Base-by-base conservation (phyloP, 2,329 filamentous ascomycete species). In the Colletotrichum sidae region DNA sequence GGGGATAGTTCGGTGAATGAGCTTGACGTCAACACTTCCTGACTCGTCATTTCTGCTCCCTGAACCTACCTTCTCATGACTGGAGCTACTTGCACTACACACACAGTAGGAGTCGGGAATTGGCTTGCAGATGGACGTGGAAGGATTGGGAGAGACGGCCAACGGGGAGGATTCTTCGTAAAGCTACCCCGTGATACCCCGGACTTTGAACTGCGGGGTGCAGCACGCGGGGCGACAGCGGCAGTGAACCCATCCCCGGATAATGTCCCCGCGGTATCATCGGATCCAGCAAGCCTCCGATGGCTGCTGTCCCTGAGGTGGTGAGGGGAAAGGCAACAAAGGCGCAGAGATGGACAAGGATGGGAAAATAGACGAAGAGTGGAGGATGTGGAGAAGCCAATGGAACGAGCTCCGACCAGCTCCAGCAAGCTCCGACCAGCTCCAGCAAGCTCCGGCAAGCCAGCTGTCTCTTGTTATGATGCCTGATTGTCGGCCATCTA, bases 191-290 rank as follows among this genome's bases (percentile, higher is more conserved):
- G 49, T 66, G 47, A 42, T 62, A 56, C 63, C 58, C 63, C 58
- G 33, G 63, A 63, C 33, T 63, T 62, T 57, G 59, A 50, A 56
- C 57, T 66, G 63, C 63, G 63, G 63, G 63, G 63, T 66, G 63
- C 63, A 66, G 63, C 55, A 50, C 52, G 47, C 37, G 59, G 58
- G 61, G 62, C 9, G 25, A 25, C 25, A 25, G 42, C 53, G 58
- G 47, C 47, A 57, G 62, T 57, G 51, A 39, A 53, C 53, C 39
- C 15, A 17, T 57, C 25, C 46, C 37, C 46, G 52, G 58, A 46
- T 42, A 45, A 56, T 62, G 53, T 47, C 58, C 41, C 25, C 35
- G 53, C 63, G 63, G 58, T n/a, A 54, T 33, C 49, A 52, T 52
- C 58, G 58, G 47, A 46, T 53, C 39, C 35, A 33, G 55, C 37